Base-by-base conservation (phyloP, 2,329 filamentous ascomycete genomes). In the Botrytis porri region DNA sequence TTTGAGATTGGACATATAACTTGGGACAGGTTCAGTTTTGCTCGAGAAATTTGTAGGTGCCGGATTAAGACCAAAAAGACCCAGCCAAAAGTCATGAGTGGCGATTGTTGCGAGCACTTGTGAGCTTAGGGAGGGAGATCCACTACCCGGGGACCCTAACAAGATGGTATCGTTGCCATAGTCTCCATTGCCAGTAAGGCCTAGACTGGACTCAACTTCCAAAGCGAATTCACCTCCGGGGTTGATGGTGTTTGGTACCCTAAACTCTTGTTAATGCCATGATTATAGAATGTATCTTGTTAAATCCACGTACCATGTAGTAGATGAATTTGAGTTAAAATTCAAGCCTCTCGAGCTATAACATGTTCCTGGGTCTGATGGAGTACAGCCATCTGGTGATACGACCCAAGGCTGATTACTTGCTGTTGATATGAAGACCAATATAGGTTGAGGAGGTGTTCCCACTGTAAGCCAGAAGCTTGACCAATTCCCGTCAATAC, bases 401-500 rank as follows among this genome's bases (percentile, higher is more conserved):
- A 79, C 73, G 4, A 78, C 74, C 72, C 75, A 75, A 18, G 77
- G 77, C 57, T 79, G 77, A 60, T 77, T 77, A 57, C 73, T 76
- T 1, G 83, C 80, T 29, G 83, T 84, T 41, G 83, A 84, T 16
- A 83, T 78, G 20, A 83, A 78, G 5, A 83, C 82, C 37, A 65
- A 20, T 20, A 71, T 35, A 20, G 20, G 35, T 22, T 51, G 48
- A 64, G 25, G 12, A 70, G 67, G 72, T 65, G 67, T 71, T 45
- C 72, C 72, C 37, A 71, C 84, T 77, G 82, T 86, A 73, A 94
- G 83, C 25, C 83, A 84, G 76, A 93, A 89, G 14, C 90, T 88
- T 22, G 90, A 93, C 92, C 92, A 94, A 74, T 86, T 86, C 9
- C 91, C 91, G 79, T 93, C 90, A 51, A 71, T 71, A 39, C 72